Evolutionary conservation across 2,329 filamentous ascomycete species (phyloP).

Genomic region (Talaromyces rugulosus): DNA sequence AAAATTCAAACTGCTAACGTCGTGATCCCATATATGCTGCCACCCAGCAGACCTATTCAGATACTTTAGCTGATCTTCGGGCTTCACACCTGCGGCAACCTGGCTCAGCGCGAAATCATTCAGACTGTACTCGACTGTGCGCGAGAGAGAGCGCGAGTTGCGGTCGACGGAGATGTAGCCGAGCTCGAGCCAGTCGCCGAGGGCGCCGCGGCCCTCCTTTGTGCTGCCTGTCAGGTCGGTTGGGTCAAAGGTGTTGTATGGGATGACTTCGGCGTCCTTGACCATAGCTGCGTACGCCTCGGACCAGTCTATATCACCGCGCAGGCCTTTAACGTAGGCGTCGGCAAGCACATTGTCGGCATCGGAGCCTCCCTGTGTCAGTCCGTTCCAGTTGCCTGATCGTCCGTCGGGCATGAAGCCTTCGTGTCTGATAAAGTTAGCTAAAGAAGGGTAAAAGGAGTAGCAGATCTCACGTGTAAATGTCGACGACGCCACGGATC

Average conservation of each 20-base stretch:
- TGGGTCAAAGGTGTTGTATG: conserved; percentile 57
- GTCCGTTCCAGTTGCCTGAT: conserved; percentile 64
- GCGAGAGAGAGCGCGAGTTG: conserved; percentile 57
- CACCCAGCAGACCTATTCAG: conserved; percentile 63
- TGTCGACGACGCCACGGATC: conserved; percentile 63
- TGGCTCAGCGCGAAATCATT: conserved; percentile 62
- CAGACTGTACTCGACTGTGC: conserved; percentile 64
- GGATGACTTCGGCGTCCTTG: conserved; percentile 62
- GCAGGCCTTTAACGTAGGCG: conserved; percentile 65
- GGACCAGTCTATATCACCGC: conserved; percentile 61
- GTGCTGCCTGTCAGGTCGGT: conserved; percentile 55
- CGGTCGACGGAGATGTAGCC: conserved; percentile 61
- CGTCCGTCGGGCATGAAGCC: conserved; percentile 64
- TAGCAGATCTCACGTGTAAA: conserved; percentile 52
- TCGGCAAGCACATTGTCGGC: conserved; percentile 69
- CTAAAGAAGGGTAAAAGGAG: neutral
- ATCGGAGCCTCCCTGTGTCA: conserved; percentile 62
- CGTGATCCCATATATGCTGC: conserved; percentile 65
- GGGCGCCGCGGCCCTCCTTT: conserved; percentile 64
- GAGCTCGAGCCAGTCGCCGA: conserved; percentile 63
- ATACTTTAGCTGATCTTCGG: conserved; percentile 49
- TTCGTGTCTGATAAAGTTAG: conserved; percentile 25
- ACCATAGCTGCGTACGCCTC: conserved; percentile 61
- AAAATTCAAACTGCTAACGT: conserved; percentile 56
- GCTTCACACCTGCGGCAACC: conserved; percentile 48